These are phyloP conservation scores for Homolaphlyctis polyrhiza DNA, from an alignment of 371 early-diverging fungal genomes.

Conservation along the genomic window DNA sequence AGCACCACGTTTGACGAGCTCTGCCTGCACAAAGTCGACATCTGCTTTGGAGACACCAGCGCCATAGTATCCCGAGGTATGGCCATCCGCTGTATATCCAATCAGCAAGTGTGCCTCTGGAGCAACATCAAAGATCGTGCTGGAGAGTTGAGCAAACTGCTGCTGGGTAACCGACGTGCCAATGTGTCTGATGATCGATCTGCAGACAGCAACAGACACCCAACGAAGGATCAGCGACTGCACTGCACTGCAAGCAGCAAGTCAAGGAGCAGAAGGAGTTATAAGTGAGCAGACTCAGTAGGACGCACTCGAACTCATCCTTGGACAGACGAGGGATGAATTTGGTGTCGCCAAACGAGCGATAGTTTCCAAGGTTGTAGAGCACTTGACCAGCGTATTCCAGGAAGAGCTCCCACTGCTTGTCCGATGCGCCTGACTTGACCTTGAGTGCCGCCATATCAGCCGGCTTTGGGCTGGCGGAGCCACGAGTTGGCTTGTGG, in stretches of 20 bases:
- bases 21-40: slow-evolving; percentile 42
- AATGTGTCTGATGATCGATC: slow-evolving; percentile 36
- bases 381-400: slow-evolving; percentile 39
- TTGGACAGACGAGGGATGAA: slow-evolving; percentile 49
- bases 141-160: slow-evolving; percentile 25
- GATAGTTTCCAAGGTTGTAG: slow-evolving; percentile 55
- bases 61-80: slow-evolving; percentile 54
- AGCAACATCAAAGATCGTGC: slow-evolving; percentile 36
- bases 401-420: slow-evolving; percentile 47
- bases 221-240: no score
- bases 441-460: slow-evolving; percentile 22
- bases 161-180: slow-evolving; percentile 15
- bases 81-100: slow-evolving; percentile 59
- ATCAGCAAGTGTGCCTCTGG: slow-evolving; percentile 39
- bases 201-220: no score
- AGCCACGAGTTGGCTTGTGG: slow-evolving; percentile 25
- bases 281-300: no score
- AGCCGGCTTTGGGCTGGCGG: background rate
- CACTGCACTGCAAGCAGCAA: no score
- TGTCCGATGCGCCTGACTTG: slow-evolving; percentile 35
- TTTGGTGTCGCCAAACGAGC: slow-evolving; percentile 60
- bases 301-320: slow-evolving; percentile 18
- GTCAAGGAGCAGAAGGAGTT: no score
- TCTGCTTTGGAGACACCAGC: slow-evolving; percentile 47
- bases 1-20: slow-evolving; percentile 33